These are phyloP conservation scores for Narthecium ossifragum DNA, from an alignment of 106 monocot species.

Conservation along the genomic window DNA sequence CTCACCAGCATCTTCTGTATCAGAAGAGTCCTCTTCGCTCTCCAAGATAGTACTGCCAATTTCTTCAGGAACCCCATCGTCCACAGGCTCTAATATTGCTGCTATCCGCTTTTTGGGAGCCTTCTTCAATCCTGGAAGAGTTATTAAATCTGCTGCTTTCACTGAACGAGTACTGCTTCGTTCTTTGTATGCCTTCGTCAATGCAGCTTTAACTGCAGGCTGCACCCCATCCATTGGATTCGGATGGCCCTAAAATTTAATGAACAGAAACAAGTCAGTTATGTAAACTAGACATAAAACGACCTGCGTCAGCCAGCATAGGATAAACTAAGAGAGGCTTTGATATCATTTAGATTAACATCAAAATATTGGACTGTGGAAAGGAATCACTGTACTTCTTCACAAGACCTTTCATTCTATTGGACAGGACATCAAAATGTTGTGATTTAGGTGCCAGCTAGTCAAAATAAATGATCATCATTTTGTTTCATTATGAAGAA, in stretches of 20 bases:
- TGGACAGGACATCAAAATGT: no score
- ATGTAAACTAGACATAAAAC: no score
- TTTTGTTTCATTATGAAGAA: no score
- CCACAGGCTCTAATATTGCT: constrained; percentile 83
- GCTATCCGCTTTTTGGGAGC: constrained; percentile 81
- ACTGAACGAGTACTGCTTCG: constrained; percentile 58
- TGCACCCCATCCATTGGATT: constrained; percentile 80
- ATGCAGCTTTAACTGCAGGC: constrained; percentile 78
- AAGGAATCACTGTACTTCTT: no score
- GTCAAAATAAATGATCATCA: no score
- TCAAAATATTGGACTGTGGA: no score
- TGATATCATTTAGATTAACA: no score
- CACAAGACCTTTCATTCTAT: no score
- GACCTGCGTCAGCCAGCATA: no score
- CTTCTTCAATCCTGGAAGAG: constrained; percentile 81
- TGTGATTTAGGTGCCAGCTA: no score
- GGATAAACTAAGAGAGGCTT: no score
- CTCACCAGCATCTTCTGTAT: constrained; percentile 64
- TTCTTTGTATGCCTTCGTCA: constrained; percentile 90
- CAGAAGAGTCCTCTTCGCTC: constrained; percentile 44
- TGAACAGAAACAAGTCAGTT: no score
- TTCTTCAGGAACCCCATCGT: constrained; percentile 40
- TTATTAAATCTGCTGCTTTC: constrained; percentile 71
- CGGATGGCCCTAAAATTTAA: constrained; percentile 51
- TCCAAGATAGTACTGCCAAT: constrained; percentile 39